Percentiles rank a stretch among this genome's conserved stretches.
phyloP scores from a whole-genome alignment of 805 yeast genomes.

The Yarrowia porcina region DNA sequence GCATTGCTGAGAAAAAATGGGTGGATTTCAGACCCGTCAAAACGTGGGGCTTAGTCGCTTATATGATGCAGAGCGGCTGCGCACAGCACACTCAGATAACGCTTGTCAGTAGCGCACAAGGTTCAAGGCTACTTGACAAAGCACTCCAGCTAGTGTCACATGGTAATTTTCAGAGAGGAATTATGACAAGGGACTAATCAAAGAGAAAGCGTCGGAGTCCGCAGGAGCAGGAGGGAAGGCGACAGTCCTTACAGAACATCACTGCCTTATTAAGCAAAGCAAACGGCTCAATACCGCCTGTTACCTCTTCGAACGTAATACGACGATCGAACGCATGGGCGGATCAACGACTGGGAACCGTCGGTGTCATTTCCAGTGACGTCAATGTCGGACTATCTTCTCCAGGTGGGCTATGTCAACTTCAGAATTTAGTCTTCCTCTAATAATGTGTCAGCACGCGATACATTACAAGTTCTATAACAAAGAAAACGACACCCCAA shows the following conservation, averaged over 20 bases:
- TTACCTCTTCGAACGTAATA: no score
- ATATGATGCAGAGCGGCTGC: slow-evolving; percentile 16
- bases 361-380: background rate
- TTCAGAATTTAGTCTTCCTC: no score
- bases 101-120: background rate
- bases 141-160: background rate
- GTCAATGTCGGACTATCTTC: background rate
- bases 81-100: background rate
- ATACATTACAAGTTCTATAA: no score
- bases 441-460: no score
- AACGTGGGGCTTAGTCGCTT: slow-evolving; percentile 17
- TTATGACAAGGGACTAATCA: background rate
- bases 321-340: background rate
- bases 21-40: background rate
- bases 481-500: no score
- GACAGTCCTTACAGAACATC: no score
- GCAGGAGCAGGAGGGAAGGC: background rate
- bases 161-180: background rate
- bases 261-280: no score
- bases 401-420: background rate
- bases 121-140: background rate
- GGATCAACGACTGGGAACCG: background rate
- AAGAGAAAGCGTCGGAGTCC: background rate
- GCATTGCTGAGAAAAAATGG: background rate
- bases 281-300: no score